Evolutionary conservation across 2,329 filamentous ascomycete species (phyloP).

Genomic region (Talaromyces islandicus): DNA sequence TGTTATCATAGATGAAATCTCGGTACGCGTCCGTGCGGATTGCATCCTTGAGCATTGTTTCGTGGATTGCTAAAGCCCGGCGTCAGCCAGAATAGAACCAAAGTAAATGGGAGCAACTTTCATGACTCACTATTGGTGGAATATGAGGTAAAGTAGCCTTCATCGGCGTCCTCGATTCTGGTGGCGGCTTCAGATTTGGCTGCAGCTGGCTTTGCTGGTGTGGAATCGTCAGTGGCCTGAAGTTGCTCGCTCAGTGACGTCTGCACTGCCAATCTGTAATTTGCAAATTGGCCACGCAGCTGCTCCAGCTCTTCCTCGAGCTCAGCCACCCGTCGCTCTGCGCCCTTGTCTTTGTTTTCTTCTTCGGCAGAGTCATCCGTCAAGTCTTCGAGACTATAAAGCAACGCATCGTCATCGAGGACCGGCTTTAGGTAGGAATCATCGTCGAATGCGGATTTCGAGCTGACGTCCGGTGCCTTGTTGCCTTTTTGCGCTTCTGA

Average conservation of each 20-base stretch:
- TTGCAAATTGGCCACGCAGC: constrained; percentile 57
- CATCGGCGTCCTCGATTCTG: constrained; percentile 45
- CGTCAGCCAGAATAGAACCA: background rate
- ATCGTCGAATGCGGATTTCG: constrained; percentile 60
- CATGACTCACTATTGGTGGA: constrained; percentile 57
- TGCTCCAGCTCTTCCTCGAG: constrained; percentile 58
- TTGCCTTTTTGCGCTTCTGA: constrained; percentile 43
- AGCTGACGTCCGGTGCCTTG: constrained; percentile 51
- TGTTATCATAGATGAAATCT: constrained; percentile 57
- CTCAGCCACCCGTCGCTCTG: constrained; percentile 48
- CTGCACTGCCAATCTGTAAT: constrained; percentile 60
- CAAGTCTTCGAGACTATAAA: constrained; percentile 82
- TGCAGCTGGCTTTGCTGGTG: background rate
- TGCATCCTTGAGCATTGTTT: constrained; percentile 89
- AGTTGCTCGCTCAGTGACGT: constrained; percentile 62
- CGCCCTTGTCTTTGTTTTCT: constrained; percentile 18
- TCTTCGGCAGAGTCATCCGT: constrained; percentile 34
- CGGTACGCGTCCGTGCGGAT: constrained; percentile 87
- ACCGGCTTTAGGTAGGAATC: constrained; percentile 79
- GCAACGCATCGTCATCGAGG: constrained; percentile 79
- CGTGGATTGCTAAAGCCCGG: constrained; percentile 68
- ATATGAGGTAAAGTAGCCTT: constrained; percentile 60
- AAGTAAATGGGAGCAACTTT: background rate
- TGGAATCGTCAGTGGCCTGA: constrained; percentile 48
- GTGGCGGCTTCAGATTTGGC: background rate